phyloP scores from a whole-genome alignment of 306 rosid species.

The Cucurbita ficifolia region DNA sequence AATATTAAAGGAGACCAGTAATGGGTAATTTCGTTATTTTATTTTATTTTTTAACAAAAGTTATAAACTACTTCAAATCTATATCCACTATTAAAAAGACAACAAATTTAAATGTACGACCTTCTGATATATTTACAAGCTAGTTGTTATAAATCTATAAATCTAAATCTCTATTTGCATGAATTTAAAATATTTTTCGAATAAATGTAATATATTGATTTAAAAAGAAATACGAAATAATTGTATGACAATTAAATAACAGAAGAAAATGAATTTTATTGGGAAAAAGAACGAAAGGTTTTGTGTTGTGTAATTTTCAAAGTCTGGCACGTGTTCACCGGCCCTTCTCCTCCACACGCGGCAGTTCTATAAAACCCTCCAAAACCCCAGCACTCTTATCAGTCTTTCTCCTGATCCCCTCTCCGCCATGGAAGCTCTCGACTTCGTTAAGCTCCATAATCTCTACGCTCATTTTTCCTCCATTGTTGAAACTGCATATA shows the following conservation, averaged over 20 bases:
- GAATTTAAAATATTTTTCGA: too few relatives aligned
- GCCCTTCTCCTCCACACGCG: background rate
- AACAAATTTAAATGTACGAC: too few relatives aligned
- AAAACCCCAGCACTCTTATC: background rate
- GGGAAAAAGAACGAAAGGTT: background rate
- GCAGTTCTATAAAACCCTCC: slow-evolving; percentile 2
- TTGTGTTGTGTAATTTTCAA: background rate
- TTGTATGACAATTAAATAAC: background rate
- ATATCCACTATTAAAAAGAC: too few relatives aligned
- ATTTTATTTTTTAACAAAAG: too few relatives aligned
- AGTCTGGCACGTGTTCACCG: background rate
- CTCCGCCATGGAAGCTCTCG: slow-evolving; percentile 49
- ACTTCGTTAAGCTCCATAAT: slow-evolving; percentile 65
- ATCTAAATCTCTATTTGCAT: too few relatives aligned
- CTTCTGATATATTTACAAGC: too few relatives aligned
- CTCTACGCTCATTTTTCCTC: slow-evolving; percentile 14
- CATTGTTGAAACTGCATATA: slow-evolving; percentile 6
- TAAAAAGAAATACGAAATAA: background rate
- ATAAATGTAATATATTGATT: background rate
- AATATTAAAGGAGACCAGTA: too few relatives aligned
- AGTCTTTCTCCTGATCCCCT: background rate
- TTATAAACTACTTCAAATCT: too few relatives aligned
- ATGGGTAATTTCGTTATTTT: too few relatives aligned
- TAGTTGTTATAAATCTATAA: too few relatives aligned
- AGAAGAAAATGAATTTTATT: background rate